phyloP scores from a whole-genome alignment of 108 stramenopile genomes.

The Cyclotella atomus region DNA sequence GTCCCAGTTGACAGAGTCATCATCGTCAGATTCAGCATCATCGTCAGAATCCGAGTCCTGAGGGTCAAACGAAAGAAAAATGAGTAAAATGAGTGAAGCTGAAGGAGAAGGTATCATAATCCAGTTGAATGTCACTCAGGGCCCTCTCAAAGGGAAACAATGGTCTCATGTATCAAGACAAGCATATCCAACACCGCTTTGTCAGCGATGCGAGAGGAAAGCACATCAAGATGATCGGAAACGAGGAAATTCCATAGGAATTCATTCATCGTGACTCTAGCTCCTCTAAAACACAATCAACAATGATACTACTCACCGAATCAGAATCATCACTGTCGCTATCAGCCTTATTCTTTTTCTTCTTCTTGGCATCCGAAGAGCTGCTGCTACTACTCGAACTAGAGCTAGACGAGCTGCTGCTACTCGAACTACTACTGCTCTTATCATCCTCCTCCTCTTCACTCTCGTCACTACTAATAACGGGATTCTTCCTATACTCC shows the following conservation, averaged over 20 bases:
- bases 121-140: conserved; percentile 39
- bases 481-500: conserved; percentile 82
- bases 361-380: conserved; percentile 45
- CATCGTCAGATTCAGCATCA: conserved; percentile 43
- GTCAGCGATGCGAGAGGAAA: conserved; percentile 72
- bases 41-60: conserved; percentile 4
- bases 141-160: conserved; percentile 43
- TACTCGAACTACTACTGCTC: conserved; percentile 30
- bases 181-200: conserved; percentile 70
- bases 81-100: conserved; percentile 23
- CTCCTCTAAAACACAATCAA: background rate
- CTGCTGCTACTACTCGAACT: conserved; percentile 37
- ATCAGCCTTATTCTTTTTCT: conserved; percentile 28
- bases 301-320: conserved; percentile 33
- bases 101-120: background rate
- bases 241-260: conserved; percentile 95
- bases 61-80: conserved; percentile 17
- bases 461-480: conserved; percentile 46
- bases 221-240: conserved; percentile 79
- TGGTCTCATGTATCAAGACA: conserved; percentile 83
- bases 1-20: conserved; percentile 64
- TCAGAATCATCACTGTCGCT: conserved; percentile 42
- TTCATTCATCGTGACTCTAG: conserved; percentile 41
- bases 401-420: conserved; percentile 31
- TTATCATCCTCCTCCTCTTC: conserved; percentile 50